Conservation (phyloP, 2,329 filamentous ascomycete species). For the Sarocladium oryzae region DNA sequence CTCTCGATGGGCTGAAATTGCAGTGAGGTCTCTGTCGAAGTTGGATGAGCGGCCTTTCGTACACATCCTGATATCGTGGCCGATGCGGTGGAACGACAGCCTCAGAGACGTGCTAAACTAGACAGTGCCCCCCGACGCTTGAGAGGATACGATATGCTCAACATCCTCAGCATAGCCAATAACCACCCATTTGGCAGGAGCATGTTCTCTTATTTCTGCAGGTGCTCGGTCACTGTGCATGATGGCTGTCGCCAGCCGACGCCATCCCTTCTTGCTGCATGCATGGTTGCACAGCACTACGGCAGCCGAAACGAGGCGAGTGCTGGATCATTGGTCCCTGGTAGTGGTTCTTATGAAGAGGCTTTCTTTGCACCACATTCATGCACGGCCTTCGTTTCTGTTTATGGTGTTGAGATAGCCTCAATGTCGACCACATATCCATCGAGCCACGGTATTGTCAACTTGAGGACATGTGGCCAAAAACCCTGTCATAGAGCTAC, state of each 20-base stretch:
- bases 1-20: conserved; percentile 6
- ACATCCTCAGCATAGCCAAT: background rate
- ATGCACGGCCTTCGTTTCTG: too few species aligned
- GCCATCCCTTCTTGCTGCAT: background rate
- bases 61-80: background rate
- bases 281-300: background rate
- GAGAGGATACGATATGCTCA: background rate
- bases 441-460: too few species aligned
- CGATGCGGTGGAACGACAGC: background rate
- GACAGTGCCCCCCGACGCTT: background rate
- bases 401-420: too few species aligned
- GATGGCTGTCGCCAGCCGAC: background rate
- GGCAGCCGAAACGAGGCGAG: background rate
- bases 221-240: background rate
- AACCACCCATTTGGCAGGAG: too few species aligned
- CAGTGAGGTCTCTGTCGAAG: background rate
- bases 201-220: too few species aligned
- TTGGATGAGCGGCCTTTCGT: background rate
- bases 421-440: too few species aligned
- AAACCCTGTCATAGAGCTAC: too few species aligned
- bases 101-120: background rate
- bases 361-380: too few species aligned
- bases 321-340: background rate
- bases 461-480: too few species aligned
- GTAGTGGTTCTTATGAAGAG: too few species aligned